Base-by-base conservation (phyloP, 2,329 filamentous ascomycete genomes). In the Sporothrix curviconia region DNA sequence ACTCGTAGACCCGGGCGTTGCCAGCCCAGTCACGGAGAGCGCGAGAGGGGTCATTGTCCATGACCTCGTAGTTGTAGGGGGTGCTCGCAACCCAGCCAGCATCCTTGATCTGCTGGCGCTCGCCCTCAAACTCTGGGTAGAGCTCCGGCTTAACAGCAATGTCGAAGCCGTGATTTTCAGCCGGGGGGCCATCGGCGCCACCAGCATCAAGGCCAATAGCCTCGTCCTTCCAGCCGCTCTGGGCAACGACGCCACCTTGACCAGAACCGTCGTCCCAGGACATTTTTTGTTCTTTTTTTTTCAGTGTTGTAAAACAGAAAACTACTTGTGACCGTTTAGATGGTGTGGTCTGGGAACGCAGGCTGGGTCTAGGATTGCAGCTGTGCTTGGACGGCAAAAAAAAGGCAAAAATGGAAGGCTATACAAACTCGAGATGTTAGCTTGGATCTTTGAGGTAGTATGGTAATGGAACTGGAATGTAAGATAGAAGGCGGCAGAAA, bases 1-100 rank as follows among this genome's bases (percentile, higher is more conserved):
- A 97, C 66, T 92, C 83, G 65, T 97, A 97, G 43, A 87, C 77
- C 0, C 68, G 73, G n/a, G 83, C 85, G 56, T 81, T 80, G 37
- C 75, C 70, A 14, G 78, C 80, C 72, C 78, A 83, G 2, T 68
- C 65, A 11, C 60, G 40, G 2, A 66, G 65, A 39, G 19, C 22
- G 32, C 19, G 30, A n/a, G 59, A 49, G 7, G 62, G 59, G 28
- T 64, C 62, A 24, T 64, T 67, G 3, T 37, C n/a, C 7, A 24
- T 28, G 9, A 67, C 66, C 1, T 72, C 67, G 66, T 85, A 84
- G 64, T 83, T 74, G 64, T 78, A 76, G 0, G 74, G 69, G 3
- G 71, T 67, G 0, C 71, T 72, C 49, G 75, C 65, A 9, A 71
- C 71, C 81, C 81, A 85, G 12, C 75, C 63, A 3, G 60, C 74